phyloP scores from a whole-genome alignment of 257 asterid genomes.

The Coffea eugenioides region DNA sequence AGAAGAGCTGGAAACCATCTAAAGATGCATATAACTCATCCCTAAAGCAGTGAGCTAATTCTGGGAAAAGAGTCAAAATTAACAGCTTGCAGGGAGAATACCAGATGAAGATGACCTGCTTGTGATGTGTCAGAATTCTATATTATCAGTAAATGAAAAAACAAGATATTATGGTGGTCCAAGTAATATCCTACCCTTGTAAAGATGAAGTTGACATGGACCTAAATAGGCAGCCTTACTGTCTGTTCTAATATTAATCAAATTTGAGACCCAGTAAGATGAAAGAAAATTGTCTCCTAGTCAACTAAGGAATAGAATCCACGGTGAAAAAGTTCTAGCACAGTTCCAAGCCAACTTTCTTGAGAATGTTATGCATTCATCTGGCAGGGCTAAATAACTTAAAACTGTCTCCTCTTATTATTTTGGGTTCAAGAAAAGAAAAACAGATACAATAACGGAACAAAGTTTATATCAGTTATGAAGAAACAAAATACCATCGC shows the following conservation, averaged over 20 bases:
- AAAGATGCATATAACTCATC: neutral
- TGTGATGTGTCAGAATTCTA: neutral
- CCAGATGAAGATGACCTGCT: neutral
- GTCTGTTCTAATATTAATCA: neutral
- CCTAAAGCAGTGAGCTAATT: neutral
- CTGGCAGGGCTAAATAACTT: neutral
- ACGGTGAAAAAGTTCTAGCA: neutral
- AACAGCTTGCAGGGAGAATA: neutral
- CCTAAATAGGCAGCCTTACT: neutral
- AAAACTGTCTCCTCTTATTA: neutral
- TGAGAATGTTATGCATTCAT: neutral
- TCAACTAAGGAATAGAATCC: neutral
- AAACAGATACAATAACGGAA: neutral
- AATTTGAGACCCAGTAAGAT: neutral
- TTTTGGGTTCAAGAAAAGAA: neutral
- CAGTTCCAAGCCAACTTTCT: neutral
- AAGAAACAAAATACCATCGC: slow-evolving; percentile 35
- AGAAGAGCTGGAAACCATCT: neutral
- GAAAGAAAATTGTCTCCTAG: neutral
- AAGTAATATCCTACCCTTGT: neutral
- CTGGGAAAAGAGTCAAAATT: neutral
- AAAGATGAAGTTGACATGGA: neutral
- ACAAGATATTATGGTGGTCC: neutral
- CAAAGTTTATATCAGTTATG: slow-evolving; percentile 55
- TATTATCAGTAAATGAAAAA: neutral